Percentiles rank a stretch among this genome's conserved stretches.
phyloP scores from a whole-genome alignment of 768 basidiomycete genomes.

The Xerocomus brunneocitrinus region DNA sequence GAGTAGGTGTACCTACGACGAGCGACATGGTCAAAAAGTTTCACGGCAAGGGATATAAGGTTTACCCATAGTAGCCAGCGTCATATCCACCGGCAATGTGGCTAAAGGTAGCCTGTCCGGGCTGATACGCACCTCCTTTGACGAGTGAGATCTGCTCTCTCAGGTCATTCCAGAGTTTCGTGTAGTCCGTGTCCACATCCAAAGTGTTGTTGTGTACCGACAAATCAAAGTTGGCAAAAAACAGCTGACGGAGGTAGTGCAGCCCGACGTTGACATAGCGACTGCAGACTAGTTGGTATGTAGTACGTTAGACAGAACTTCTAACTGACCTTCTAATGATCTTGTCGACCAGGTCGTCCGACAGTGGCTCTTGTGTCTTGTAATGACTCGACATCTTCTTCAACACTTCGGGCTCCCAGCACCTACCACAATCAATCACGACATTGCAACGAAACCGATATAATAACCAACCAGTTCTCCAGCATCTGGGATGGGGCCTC shows the following conservation, averaged over 20 bases:
- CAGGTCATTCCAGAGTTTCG: slow-evolving; percentile 70
- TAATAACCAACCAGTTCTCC: slow-evolving; percentile 67
- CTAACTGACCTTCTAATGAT: slow-evolving; percentile 64
- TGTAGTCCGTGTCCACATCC: slow-evolving; percentile 61
- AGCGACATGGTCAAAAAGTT: neutral
- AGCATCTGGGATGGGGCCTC: slow-evolving; percentile 92
- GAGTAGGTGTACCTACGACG: slow-evolving; percentile 62
- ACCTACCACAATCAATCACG: slow-evolving; percentile 39
- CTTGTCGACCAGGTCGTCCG: slow-evolving; percentile 65
- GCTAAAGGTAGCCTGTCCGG: slow-evolving; percentile 72
- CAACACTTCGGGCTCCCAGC: slow-evolving; percentile 79
- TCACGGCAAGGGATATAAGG: neutral
- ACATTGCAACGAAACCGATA: neutral
- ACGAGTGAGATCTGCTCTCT: slow-evolving; percentile 68
- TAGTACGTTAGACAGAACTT: neutral
- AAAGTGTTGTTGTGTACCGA: slow-evolving; percentile 29
- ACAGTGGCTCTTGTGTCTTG: slow-evolving; percentile 65
- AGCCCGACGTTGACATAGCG: slow-evolving; percentile 80
- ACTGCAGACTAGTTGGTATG: slow-evolving; percentile 29
- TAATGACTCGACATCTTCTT: slow-evolving; percentile 77
- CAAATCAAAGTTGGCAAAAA: slow-evolving; percentile 50
- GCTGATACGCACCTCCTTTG: slow-evolving; percentile 49
- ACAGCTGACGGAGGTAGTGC: slow-evolving; percentile 66
- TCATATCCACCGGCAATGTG: slow-evolving; percentile 78
- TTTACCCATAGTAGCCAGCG: slow-evolving; percentile 60